phyloP scores from a whole-genome alignment of 2,329 filamentous ascomycete species.

The Aureobasidium sp. region DNA sequence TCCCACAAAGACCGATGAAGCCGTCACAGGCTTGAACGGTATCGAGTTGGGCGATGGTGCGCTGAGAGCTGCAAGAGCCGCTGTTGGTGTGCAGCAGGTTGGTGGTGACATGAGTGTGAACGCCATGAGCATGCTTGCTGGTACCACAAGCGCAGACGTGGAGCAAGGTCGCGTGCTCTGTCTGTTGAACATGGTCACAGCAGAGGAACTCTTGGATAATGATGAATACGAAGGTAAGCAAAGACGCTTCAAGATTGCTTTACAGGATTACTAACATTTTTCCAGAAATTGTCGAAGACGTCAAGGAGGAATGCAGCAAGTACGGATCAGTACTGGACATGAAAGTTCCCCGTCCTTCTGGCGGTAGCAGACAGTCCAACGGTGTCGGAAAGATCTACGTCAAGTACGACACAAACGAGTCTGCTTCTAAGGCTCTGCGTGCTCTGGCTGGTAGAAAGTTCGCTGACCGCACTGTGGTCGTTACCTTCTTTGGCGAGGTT shows the following conservation, averaged over 20 bases:
- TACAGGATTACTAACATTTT: not conserved
- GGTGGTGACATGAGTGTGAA: slow-evolving; percentile 94
- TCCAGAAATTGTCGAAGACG: slow-evolving; percentile 92
- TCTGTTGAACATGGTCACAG: slow-evolving; percentile 96
- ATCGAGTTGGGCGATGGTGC: slow-evolving; percentile 87
- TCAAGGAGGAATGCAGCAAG: slow-evolving; percentile 87
- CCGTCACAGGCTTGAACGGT: slow-evolving; percentile 82
- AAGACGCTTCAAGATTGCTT: not conserved
- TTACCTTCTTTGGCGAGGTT: slow-evolving; percentile 93
- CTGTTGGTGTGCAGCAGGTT: slow-evolving; percentile 89
- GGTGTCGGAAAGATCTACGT: slow-evolving; percentile 98
- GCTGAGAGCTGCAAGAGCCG: slow-evolving; percentile 80
- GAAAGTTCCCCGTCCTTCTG: slow-evolving; percentile 84
- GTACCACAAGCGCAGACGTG: slow-evolving; percentile 65
- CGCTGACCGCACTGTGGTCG: slow-evolving; percentile 89
- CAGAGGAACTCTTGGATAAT: slow-evolving; percentile 86
- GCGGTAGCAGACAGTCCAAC: slow-evolving; percentile 73
- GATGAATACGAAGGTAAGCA: slow-evolving; percentile 86
- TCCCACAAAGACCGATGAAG: slow-evolving; percentile 66
- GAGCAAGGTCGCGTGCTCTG: slow-evolving; percentile 82
- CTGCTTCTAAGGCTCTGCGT: slow-evolving; percentile 75
- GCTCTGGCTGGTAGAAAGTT: slow-evolving; percentile 95
- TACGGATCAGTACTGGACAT: slow-evolving; percentile 79
- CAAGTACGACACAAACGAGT: slow-evolving; percentile 75
- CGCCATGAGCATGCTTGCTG: slow-evolving; percentile 95